Evolutionary conservation across 2,329 filamentous ascomycete genomes (phyloP).

Genomic region (Septoria petroselini): DNA sequence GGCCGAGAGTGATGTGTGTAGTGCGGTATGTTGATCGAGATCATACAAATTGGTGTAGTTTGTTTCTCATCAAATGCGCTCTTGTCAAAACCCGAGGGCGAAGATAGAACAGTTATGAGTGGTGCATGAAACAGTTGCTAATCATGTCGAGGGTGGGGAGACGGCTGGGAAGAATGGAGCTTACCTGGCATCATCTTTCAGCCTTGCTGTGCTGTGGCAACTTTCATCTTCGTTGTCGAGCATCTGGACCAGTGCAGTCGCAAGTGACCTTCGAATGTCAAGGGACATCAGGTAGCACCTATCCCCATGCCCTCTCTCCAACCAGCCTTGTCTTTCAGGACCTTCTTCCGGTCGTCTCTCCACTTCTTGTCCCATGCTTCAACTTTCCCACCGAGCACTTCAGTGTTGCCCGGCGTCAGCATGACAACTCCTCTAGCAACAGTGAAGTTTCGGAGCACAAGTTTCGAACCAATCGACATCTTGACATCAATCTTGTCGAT

Average conservation of each 20-base stretch:
- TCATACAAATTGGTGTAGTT: constrained; percentile 18
- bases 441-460: constrained; percentile 65
- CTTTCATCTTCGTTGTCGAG: neutral
- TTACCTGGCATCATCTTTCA: neutral
- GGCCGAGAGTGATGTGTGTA: neutral
- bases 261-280: neutral
- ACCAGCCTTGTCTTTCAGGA: constrained; percentile 55
- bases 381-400: constrained; percentile 83
- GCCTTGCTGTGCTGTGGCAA: too few relatives aligned
- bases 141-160: constrained; percentile 6
- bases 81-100: constrained; percentile 15
- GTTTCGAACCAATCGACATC: constrained; percentile 75
- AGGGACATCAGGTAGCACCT: neutral
- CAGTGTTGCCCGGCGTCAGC: constrained; percentile 65
- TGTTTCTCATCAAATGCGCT: constrained; percentile 16
- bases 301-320: constrained; percentile 21
- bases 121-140: constrained; percentile 19
- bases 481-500: constrained; percentile 62
- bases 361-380: constrained; percentile 76
- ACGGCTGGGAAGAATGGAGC: neutral
- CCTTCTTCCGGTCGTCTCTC: constrained; percentile 67
- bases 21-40: constrained; percentile 3
- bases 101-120: constrained; percentile 14
- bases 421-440: constrained; percentile 76
- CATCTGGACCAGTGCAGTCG: neutral